Evolutionary conservation across 2,329 filamentous ascomycete species (phyloP).

Genomic region (Phaeosphaeriaceae sp.): DNA sequence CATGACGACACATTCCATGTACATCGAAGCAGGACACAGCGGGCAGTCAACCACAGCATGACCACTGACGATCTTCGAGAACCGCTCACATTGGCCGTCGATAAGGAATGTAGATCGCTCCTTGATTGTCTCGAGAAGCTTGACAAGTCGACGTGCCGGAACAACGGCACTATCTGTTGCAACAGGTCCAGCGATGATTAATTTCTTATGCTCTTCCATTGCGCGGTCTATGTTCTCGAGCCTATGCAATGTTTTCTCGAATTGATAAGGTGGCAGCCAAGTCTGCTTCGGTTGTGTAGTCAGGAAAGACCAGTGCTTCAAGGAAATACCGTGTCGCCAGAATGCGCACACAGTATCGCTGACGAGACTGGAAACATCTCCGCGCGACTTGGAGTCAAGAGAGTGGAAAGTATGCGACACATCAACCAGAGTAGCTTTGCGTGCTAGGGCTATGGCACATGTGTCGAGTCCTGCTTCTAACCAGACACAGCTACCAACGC

Average conservation of each 20-base stretch:
- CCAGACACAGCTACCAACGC: conserved; percentile 30
- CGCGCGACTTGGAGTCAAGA: background rate
- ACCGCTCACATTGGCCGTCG: conserved; percentile 13
- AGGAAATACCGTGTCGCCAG: background rate
- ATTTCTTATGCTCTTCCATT: background rate
- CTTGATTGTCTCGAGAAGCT: conserved; percentile 2
- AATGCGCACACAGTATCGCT: background rate
- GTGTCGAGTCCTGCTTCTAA: conserved; percentile 43
- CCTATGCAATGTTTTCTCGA: background rate
- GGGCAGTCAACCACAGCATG: conserved; percentile 22
- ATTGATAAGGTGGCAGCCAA: conserved; percentile 1
- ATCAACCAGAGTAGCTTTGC: background rate
- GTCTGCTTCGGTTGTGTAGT: background rate
- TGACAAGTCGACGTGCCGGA: conserved; percentile 2
- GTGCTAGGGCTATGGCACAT: conserved; percentile 5
- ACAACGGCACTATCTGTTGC: background rate
- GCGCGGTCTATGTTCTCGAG: conserved; percentile 1
- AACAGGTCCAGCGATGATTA: background rate
- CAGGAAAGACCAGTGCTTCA: background rate
- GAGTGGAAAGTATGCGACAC: background rate
- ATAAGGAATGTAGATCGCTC: conserved; percentile 9
- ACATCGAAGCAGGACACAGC: conserved; percentile 27
- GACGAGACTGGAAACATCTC: background rate
- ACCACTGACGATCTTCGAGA: conserved; percentile 15
- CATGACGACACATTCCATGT: conserved; percentile 28